Percentiles rank a stretch among this genome's conserved stretches.
Evolutionary conservation across 108 stramenopile genomes (phyloP).

Genomic region (Schizochytrium sp.): DNA sequence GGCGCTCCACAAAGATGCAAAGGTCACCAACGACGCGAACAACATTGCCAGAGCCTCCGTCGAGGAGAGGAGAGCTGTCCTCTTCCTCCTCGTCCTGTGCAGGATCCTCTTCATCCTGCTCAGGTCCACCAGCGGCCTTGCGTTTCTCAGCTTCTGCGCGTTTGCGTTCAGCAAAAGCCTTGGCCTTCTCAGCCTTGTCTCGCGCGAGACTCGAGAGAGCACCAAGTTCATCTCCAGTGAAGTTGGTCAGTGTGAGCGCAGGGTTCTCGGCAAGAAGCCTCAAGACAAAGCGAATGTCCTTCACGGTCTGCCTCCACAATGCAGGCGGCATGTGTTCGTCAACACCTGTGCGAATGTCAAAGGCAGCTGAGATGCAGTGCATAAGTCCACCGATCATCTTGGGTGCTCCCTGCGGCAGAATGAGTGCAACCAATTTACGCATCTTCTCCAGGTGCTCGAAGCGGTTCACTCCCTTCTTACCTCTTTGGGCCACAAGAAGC

Average conservation of each 20-base stretch:
- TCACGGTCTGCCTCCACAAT: slow-evolving; percentile 90
- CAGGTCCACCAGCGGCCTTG: slow-evolving; percentile 65
- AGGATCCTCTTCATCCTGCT: slow-evolving; percentile 75
- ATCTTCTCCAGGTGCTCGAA: slow-evolving; percentile 84
- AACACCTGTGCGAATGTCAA: slow-evolving; percentile 90
- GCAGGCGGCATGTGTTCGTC: slow-evolving; percentile 95
- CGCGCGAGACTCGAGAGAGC: slow-evolving; percentile 75
- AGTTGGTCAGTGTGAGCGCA: slow-evolving; percentile 70
- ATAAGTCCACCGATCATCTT: slow-evolving; percentile 93
- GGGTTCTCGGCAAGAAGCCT: slow-evolving; percentile 82
- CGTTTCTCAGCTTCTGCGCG: not conserved
- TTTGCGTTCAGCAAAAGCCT: slow-evolving; percentile 63
- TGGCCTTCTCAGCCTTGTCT: slow-evolving; percentile 61
- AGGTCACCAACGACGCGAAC: slow-evolving; percentile 90
- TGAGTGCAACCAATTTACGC: slow-evolving; percentile 84
- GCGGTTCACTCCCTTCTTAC: slow-evolving; percentile 87
- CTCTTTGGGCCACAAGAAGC: slow-evolving; percentile 88
- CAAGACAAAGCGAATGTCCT: slow-evolving; percentile 83
- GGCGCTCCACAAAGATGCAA: slow-evolving; percentile 82
- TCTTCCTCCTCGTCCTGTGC: slow-evolving; percentile 75
- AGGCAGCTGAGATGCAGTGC: slow-evolving; percentile 92
- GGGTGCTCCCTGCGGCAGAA: slow-evolving; percentile 85
- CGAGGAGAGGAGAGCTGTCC: slow-evolving; percentile 86
- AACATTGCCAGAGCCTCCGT: slow-evolving; percentile 64
- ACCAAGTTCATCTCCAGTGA: slow-evolving; percentile 80